phyloP scores from a whole-genome alignment of 768 basidiomycete species.

The Amyloporia xantha region DNA sequence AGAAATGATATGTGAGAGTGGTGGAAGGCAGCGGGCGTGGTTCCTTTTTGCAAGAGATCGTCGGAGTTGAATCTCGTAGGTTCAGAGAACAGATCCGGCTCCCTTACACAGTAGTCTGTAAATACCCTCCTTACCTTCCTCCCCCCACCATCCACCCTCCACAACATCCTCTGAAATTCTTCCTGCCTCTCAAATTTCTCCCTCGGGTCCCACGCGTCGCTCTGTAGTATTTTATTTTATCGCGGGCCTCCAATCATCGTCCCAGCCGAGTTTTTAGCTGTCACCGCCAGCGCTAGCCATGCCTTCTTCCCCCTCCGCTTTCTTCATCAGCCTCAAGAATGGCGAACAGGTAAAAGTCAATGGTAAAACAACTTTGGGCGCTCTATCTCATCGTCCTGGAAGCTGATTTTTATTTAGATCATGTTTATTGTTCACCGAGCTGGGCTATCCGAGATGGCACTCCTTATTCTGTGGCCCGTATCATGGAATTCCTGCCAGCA shows the following conservation, averaged over 20 bases:
- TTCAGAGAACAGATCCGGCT: conserved; percentile 24
- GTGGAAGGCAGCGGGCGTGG: conserved; percentile 10
- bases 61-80: conserved; percentile 24
- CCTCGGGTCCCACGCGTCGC: background rate
- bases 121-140: conserved; percentile 17
- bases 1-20: too few relatives aligned
- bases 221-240: conserved; percentile 12
- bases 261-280: background rate
- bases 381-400: conserved; percentile 22
- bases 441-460: conserved; percentile 92
- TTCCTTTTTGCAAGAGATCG: conserved; percentile 11
- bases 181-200: conserved; percentile 1
- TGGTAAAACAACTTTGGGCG: conserved; percentile 43
- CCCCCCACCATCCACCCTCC: conserved; percentile 15
- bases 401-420: conserved; percentile 55
- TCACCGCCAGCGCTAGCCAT: conserved; percentile 13
- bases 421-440: conserved; percentile 93
- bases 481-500: conserved; percentile 93
- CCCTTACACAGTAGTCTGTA: conserved; percentile 11
- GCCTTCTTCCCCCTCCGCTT: conserved; percentile 31
- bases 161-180: conserved; percentile 6
- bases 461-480: conserved; percentile 91
- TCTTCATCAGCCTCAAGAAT: conserved; percentile 59
- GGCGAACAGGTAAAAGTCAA: conserved; percentile 83
- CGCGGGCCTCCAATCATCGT: background rate